Evolutionary conservation across 108 stramenopile species (phyloP).

Genomic region (Pseudonitzschia delicatissima): DNA sequence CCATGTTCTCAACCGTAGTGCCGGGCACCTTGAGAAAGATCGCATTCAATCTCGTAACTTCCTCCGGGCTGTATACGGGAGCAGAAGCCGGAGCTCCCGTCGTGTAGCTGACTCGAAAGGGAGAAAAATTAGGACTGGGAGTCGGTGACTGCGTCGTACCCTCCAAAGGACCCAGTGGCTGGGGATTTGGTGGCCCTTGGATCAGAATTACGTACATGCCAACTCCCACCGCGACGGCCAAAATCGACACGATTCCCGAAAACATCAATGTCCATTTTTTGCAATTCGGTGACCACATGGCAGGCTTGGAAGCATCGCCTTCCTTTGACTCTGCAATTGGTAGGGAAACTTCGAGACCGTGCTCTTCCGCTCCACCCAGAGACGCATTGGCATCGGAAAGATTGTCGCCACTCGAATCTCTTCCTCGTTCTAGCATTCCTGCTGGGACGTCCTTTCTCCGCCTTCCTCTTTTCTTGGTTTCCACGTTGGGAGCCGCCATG

Average conservation of each 20-base stretch:
- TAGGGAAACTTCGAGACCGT: background rate
- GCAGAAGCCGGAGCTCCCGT: too few relatives aligned
- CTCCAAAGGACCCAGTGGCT: too few relatives aligned
- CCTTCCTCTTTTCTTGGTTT: background rate
- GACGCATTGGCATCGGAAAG: constrained; percentile 9
- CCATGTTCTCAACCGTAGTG: background rate
- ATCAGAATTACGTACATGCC: constrained; percentile 1
- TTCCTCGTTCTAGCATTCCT: background rate
- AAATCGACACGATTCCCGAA: background rate
- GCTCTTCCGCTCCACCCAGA: background rate
- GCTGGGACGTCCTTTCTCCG: background rate
- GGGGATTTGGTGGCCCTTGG: background rate
- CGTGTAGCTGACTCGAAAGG: too few relatives aligned
- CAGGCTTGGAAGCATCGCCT: background rate
- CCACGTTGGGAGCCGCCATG: background rate
- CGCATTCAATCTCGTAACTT: background rate
- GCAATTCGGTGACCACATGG: background rate
- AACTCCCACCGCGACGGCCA: constrained; percentile 2
- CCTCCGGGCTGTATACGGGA: background rate
- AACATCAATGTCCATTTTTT: background rate
- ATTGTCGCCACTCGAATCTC: background rate
- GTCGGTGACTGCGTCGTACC: background rate
- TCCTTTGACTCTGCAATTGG: background rate
- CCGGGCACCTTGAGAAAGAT: constrained; percentile 1
- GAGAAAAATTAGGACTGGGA: background rate